Evolutionary conservation across 805 yeast species (phyloP), one percentile per base, ranked within the genome.

Genomic region (Teunomyces barrocoloradensis): DNA sequence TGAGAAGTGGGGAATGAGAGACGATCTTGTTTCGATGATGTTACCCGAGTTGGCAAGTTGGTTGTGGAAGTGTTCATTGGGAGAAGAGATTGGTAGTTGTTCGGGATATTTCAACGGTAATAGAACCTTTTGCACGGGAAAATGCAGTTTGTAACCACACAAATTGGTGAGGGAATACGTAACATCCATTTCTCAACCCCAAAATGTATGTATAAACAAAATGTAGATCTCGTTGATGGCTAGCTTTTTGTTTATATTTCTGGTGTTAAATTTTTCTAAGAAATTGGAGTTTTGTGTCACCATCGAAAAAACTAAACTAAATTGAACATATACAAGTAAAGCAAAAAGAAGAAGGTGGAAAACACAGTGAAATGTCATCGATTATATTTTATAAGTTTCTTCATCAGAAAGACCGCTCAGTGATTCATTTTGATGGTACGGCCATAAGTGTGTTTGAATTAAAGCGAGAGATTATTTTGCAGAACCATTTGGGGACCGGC

Each of bases 361-460:
- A 25, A 23, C 23, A 17, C 12, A 23, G 33, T 12, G 30, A 12
- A 43, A 89, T 89, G 96, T 86, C 96, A 6, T 88, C 96, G 11
- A 85, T 88, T 2, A 87, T 92, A 9, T 94, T 89, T 64, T 92
- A 92, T 63, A 78, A 82, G 61, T 92, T 94, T 66, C 71, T 82
- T 50, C 92, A 96, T 12, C 97, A 91, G 64, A 85, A 83, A 59
- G 83, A 80, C 36, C 84, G 87, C 25, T 82, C 87, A 0, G 79
- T 95, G 37, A 81, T 94, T 23, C 78, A 84, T 41, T 94, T 94
- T 61, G 99, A 94, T 64, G 99, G 99, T 17, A 92, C 99, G 0
- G 97, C 98, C 25, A 82, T 94, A 36, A 89, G 96, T 1, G 96
- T 91, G 1, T 94, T 92, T 68, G 99, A 94, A 61, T 71, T 94